Evolutionary conservation across 192 early-diverging fungal species (phyloP), one percentile per base, ranked within the genome.

Genomic region (Coemansia sp.): DNA sequence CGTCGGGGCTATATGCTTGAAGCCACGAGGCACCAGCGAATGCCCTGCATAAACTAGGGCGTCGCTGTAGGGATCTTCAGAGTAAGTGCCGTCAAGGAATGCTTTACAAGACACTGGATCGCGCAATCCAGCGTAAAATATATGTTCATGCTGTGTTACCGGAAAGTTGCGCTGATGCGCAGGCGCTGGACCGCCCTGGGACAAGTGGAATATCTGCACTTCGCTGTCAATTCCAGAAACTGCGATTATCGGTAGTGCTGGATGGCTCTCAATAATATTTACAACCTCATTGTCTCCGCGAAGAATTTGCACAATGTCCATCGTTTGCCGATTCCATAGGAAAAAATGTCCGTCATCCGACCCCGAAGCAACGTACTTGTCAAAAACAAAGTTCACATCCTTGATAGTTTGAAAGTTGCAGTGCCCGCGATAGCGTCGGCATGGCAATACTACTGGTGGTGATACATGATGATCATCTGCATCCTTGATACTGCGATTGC

Each of bases 161-260:
- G 72, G 72, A 28, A 65, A 69, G 30, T 65, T 76, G 11, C 26
- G 38, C 19, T 62, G 72, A 14, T 76, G 72, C 12, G 50, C 41
- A 6, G 55, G 19, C 15, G 50, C 20, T 31, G 74, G 74, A 5
- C 74, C 74, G 3, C 77, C 60, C 36, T 65, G 65, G 5, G 49
- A 44, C 5, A 86, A 80, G 26, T 72, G 63, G 45, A 90, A 86
- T 37, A 92, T 73, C 57, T 91, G 88, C 35, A 86, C 72, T 6
- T 85, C 87, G 26, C 80, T 68, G 51, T 91, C 91, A 18, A 92
- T 91, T 0, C 91, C 91, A 0, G 89, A 89, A 1, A 87, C 82
- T 5, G 84, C 84, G 14, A 88, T 31, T 20, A 72, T 57, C 35
- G 79, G 86, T 38, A 70, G 37, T 13, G 52, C 53, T 0, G 88